phyloP scores from a whole-genome alignment of 352 stramenopile genomes.

The Phytophthora quininea region DNA sequence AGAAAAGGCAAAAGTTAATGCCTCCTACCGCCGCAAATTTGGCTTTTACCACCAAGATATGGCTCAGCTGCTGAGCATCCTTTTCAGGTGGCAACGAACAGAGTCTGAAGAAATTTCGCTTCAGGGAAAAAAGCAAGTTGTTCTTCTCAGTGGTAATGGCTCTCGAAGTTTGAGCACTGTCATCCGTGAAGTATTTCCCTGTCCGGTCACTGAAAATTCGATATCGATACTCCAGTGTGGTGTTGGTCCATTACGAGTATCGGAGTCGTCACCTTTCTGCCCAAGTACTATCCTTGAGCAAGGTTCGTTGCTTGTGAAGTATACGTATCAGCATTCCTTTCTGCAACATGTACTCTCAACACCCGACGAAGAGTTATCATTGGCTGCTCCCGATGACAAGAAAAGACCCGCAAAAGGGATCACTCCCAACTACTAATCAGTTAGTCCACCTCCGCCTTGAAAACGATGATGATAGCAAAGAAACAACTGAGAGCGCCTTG shows the following conservation, averaged over 20 bases:
- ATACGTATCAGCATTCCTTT: slow-evolving; percentile 38
- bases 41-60: slow-evolving; percentile 53
- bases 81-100: slow-evolving; percentile 49
- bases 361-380: slow-evolving; percentile 1
- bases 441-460: slow-evolving; percentile 20
- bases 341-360: slow-evolving; percentile 4
- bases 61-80: slow-evolving; percentile 33
- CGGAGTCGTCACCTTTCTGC: neutral
- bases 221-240: slow-evolving; percentile 23
- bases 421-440: slow-evolving; percentile 13
- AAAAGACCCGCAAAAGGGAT: no score
- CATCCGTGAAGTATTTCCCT: slow-evolving; percentile 32
- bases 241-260: slow-evolving; percentile 33
- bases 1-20: slow-evolving; percentile 49
- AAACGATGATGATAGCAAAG: neutral
- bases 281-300: slow-evolving; percentile 2
- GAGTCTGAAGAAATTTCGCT: neutral
- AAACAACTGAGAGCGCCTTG: no score
- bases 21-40: slow-evolving; percentile 39
- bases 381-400: no score
- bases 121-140: slow-evolving; percentile 24
- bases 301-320: slow-evolving; percentile 38
- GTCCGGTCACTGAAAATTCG: neutral
- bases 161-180: slow-evolving; percentile 47
- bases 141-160: slow-evolving; percentile 43